These are phyloP conservation scores for Penicillium cosmopolitanum DNA, from an alignment of 495 filamentous ascomycete genomes.

Conservation along the genomic window DNA sequence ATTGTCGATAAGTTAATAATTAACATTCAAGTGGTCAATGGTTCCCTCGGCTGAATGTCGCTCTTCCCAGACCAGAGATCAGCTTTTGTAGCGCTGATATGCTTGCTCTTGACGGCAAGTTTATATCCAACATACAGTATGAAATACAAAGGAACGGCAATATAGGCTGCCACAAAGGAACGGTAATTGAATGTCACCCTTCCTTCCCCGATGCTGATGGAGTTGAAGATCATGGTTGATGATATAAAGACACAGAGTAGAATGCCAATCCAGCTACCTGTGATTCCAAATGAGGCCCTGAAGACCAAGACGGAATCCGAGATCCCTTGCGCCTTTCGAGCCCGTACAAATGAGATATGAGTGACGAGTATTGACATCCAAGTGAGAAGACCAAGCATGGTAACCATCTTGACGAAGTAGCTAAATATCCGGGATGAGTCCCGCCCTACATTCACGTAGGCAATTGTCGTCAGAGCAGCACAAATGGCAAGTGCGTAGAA, in stretches of 20 bases:
- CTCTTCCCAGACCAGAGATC: constrained; percentile 63
- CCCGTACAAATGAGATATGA: constrained; percentile 76
- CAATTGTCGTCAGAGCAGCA: constrained; percentile 62
- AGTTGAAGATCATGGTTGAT: constrained; percentile 71
- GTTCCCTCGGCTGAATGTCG: neutral
- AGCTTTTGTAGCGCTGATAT: constrained; percentile 55
- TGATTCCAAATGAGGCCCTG: constrained; percentile 69
- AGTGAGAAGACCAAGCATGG: constrained; percentile 68
- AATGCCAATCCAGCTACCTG: constrained; percentile 67
- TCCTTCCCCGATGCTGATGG: constrained; percentile 50
- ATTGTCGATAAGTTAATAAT: neutral
- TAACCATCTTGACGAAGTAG: constrained; percentile 79
- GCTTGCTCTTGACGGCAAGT: constrained; percentile 50
- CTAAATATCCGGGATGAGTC: constrained; percentile 67
- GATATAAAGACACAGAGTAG: constrained; percentile 69
- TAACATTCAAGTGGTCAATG: neutral
- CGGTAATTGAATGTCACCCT: constrained; percentile 58
- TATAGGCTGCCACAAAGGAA: constrained; percentile 76
- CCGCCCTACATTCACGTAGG: constrained; percentile 71
- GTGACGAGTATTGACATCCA: constrained; percentile 80
- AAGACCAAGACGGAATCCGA: constrained; percentile 65
- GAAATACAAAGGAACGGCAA: constrained; percentile 77
- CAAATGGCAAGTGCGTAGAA: constrained; percentile 65
- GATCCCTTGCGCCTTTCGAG: constrained; percentile 70
- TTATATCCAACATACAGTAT: constrained; percentile 72